phyloP scores from a whole-genome alignment of 352 stramenopile genomes.

The Globisporangium yorkense region DNA sequence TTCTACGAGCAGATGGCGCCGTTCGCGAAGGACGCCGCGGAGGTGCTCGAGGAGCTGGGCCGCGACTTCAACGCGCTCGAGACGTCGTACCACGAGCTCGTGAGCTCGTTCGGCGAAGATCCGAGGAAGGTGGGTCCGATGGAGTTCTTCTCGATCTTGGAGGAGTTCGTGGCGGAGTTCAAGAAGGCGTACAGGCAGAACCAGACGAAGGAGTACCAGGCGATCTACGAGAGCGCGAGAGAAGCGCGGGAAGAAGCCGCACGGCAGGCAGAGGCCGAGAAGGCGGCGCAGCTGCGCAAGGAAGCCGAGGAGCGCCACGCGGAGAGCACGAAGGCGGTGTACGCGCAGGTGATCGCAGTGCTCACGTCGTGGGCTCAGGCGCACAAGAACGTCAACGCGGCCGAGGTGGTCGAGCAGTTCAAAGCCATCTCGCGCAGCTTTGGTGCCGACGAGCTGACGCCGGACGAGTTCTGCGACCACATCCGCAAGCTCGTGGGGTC shows the following conservation, averaged over 20 bases:
- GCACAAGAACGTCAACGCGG: constrained; percentile 41
- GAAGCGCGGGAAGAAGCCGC: constrained; percentile 37
- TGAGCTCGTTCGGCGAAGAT: constrained; percentile 83
- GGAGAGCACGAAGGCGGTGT: constrained; percentile 49
- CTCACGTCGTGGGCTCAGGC: constrained; percentile 57
- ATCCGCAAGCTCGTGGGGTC: constrained; percentile 65
- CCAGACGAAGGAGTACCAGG: constrained; percentile 80
- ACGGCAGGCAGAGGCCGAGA: constrained; percentile 38
- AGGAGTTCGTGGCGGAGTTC: constrained; percentile 82
- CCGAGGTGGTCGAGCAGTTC: constrained; percentile 52
- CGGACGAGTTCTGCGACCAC: constrained; percentile 66
- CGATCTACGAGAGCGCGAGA: constrained; percentile 64
- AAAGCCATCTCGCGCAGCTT: constrained; percentile 53
- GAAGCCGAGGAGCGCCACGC: constrained; percentile 57
- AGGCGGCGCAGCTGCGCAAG: constrained; percentile 33
- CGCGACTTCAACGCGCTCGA: constrained; percentile 71
- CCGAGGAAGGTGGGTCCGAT: constrained; percentile 73
- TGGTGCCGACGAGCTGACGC: constrained; percentile 56
- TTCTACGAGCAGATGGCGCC: constrained; percentile 83
- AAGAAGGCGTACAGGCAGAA: constrained; percentile 88
- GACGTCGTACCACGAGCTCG: constrained; percentile 67
- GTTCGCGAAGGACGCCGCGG: constrained; percentile 72
- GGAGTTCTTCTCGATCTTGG: constrained; percentile 79
- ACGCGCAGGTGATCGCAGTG: constrained; percentile 57
- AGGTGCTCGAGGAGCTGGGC: constrained; percentile 76